Evolutionary conservation across 768 basidiomycete species (phyloP).

Genomic region (Boletus tylopilopsis): DNA sequence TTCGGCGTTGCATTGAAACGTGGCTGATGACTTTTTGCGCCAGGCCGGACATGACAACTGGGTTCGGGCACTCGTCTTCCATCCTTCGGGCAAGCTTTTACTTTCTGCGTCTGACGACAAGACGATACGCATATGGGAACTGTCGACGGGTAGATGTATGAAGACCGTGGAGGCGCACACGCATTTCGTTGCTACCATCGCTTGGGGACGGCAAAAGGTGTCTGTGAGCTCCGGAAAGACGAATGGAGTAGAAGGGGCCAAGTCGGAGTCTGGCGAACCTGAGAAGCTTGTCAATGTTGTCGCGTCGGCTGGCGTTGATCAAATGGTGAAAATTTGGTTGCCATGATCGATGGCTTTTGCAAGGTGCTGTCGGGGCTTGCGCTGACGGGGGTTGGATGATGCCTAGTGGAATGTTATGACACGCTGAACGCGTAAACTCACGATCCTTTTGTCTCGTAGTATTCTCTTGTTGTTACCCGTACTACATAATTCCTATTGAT

Average conservation of each 20-base stretch:
- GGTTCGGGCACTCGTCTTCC: conserved; percentile 85
- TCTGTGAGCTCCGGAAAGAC: conserved; percentile 39
- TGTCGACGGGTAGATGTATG: conserved; percentile 78
- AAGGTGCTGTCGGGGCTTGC: not conserved
- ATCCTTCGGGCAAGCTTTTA: conserved; percentile 85
- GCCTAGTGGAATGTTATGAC: conserved; percentile 24
- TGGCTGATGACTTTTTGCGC: conserved; percentile 7
- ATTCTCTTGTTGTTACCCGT: conserved; percentile 27
- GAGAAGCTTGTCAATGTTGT: conserved; percentile 69
- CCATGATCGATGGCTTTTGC: conserved; percentile 36
- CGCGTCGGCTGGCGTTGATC: conserved; percentile 66
- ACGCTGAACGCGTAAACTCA: conserved; percentile 21
- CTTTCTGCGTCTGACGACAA: conserved; percentile 93
- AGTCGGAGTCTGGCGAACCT: conserved; percentile 29
- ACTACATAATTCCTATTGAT: conserved; percentile 34
- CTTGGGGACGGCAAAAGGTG: conserved; percentile 67
- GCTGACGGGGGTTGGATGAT: conserved; percentile 7
- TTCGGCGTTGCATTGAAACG: not conserved
- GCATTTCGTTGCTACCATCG: conserved; percentile 77
- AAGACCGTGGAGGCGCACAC: conserved; percentile 86
- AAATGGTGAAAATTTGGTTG: conserved; percentile 62
- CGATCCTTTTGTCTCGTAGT: conserved; percentile 30
- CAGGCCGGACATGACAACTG: conserved; percentile 86
- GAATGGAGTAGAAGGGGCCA: conserved; percentile 36
- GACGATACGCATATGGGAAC: conserved; percentile 87